phyloP scores from a whole-genome alignment of 2,329 filamentous ascomycete genomes.

The Hypoxylon sp. region DNA sequence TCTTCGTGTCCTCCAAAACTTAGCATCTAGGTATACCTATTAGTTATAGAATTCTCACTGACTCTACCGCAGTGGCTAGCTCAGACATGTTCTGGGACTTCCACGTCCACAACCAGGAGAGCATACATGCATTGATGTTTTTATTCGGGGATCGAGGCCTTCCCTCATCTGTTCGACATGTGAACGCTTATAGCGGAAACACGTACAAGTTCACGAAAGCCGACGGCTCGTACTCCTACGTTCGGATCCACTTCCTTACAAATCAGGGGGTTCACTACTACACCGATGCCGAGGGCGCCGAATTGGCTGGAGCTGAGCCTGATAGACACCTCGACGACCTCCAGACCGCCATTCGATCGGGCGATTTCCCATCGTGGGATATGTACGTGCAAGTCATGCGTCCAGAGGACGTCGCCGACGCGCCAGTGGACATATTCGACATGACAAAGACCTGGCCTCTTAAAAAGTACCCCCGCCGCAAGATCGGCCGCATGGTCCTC shows the following conservation, averaged over 20 bases:
- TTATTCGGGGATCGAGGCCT: conserved; percentile 66
- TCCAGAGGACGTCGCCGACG: conserved; percentile 64
- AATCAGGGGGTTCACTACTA: conserved; percentile 63
- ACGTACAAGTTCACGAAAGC: conserved; percentile 63
- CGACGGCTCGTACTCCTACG: conserved; percentile 65
- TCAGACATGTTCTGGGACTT: conserved; percentile 52
- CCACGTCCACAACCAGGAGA: conserved; percentile 61
- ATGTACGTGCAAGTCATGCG: conserved; percentile 69
- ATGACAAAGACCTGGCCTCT: conserved; percentile 70
- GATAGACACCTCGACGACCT: conserved; percentile 67
- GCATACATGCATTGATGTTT: conserved; percentile 66
- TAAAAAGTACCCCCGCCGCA: conserved; percentile 63
- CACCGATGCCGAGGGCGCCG: conserved; percentile 57
- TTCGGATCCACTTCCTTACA: conserved; percentile 66
- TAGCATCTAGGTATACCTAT: neutral
- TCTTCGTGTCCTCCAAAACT: neutral
- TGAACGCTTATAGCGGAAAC: conserved; percentile 64
- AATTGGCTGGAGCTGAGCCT: conserved; percentile 62
- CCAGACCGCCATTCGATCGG: conserved; percentile 54
- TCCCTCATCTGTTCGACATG: conserved; percentile 62
- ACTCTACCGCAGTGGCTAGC: conserved; percentile 30
- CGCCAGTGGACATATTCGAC: conserved; percentile 68
- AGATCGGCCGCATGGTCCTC: conserved; percentile 66
- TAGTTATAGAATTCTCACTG: neutral
- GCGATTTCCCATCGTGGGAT: conserved; percentile 66